Evolutionary conservation across 2,329 filamentous ascomycete genomes (phyloP).

Genomic region (Huntiella moniliformis): DNA sequence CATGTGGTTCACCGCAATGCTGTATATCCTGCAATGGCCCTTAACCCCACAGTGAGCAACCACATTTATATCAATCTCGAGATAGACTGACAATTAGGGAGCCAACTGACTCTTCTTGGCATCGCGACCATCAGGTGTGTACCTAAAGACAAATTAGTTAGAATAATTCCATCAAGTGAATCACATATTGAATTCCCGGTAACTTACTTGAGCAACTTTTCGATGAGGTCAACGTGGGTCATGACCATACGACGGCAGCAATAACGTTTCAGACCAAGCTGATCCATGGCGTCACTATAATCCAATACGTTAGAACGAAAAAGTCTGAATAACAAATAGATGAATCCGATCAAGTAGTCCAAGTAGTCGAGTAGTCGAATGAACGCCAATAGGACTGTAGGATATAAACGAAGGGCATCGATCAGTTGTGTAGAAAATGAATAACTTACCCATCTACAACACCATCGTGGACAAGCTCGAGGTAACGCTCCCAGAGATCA

Average conservation of each 20-base stretch:
- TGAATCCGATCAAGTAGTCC: too few species aligned
- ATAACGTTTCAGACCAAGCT: conserved; percentile 83
- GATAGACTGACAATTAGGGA: conserved; percentile 10
- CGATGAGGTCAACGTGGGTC: conserved; percentile 96
- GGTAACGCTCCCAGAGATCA: conserved; percentile 92
- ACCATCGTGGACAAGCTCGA: conserved; percentile 67
- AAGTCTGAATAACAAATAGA: too few species aligned
- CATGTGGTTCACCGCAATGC: too few species aligned
- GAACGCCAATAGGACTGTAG: too few species aligned
- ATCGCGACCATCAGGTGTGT: conserved; percentile 43
- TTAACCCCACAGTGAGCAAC: too few species aligned
- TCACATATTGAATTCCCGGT: conserved; percentile 15
- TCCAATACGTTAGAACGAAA: too few species aligned
- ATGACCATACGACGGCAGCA: conserved; percentile 99
- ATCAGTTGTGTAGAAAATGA: background rate
- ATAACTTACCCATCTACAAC: conserved; percentile 50
- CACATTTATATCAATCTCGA: too few species aligned
- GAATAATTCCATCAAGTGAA: background rate
- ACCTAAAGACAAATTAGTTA: conserved; percentile 21
- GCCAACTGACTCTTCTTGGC: conserved; percentile 36
- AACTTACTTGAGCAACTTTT: conserved; percentile 79
- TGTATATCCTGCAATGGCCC: too few species aligned
- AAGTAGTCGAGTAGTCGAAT: too few species aligned
- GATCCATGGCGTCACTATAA: conserved; percentile 80
- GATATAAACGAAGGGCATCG: background rate